Evolutionary conservation across 371 early-diverging fungal species (phyloP).

Genomic region (Mucor plumbeus): DNA sequence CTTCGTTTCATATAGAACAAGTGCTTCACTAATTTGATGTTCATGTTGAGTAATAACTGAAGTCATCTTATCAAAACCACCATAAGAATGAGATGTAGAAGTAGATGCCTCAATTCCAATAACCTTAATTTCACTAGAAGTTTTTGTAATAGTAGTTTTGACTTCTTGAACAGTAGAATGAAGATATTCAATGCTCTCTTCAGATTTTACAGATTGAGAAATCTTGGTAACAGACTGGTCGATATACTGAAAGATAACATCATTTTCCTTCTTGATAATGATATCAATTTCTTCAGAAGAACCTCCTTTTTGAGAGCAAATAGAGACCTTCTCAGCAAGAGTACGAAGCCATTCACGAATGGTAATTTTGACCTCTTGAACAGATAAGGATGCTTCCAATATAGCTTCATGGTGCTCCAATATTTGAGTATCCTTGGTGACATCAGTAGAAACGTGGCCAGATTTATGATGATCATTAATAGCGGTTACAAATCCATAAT

Average conservation of each 20-base stretch:
- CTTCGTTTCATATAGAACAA: conserved; percentile 27
- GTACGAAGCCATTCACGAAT: conserved; percentile 33
- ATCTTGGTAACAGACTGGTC: conserved; percentile 32
- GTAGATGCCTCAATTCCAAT: conserved; percentile 28
- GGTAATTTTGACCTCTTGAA: conserved; percentile 35
- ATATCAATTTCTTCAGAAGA: conserved; percentile 29
- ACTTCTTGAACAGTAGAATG: conserved; percentile 25
- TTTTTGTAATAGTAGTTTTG: conserved; percentile 27
- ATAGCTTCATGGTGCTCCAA: background rate
- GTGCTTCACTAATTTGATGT: conserved; percentile 27
- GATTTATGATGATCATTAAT: conserved; percentile 19
- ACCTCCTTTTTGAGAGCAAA: conserved; percentile 25
- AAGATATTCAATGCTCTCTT: conserved; percentile 21
- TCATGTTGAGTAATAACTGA: conserved; percentile 33
- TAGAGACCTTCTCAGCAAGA: conserved; percentile 37
- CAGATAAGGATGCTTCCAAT: conserved; percentile 22
- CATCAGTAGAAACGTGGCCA: conserved; percentile 14
- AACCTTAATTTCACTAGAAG: conserved; percentile 28
- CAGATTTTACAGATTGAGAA: conserved; percentile 27
- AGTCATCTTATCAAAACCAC: conserved; percentile 37
- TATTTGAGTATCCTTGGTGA: background rate
- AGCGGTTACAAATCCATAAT: conserved; percentile 21
- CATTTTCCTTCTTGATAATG: conserved; percentile 24
- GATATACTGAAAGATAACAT: conserved; percentile 21
- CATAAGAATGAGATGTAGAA: conserved; percentile 8